These are phyloP conservation scores for Chytriomyces sp. DNA, from an alignment of 192 early-diverging fungal species.

Conservation along the genomic window DNA sequence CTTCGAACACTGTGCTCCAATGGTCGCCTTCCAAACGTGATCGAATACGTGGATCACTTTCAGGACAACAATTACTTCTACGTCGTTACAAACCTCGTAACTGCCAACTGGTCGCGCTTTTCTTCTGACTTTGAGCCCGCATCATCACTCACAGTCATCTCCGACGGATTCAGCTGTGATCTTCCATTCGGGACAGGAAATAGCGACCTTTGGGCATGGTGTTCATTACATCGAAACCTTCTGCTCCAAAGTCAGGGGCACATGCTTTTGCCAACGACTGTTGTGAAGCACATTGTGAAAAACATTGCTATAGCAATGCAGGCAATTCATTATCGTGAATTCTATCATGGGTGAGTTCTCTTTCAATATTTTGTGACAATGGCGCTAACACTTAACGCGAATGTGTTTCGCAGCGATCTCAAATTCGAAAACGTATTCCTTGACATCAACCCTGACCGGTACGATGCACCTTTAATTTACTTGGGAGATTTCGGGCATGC, in stretches of 20 bases:
- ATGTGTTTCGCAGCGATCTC: background rate
- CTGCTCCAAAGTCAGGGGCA: background rate
- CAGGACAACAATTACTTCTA: constrained; percentile 26
- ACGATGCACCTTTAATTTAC: background rate
- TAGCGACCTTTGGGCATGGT: background rate
- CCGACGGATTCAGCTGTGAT: background rate
- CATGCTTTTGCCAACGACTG: background rate
- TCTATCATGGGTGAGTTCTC: constrained; percentile 16
- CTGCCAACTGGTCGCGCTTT: background rate
- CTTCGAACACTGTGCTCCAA: background rate
- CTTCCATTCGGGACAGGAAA: background rate
- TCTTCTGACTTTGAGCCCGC: background rate
- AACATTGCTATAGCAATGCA: background rate
- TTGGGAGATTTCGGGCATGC: constrained; percentile 30
- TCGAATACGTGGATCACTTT: background rate
- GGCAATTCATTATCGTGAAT: background rate
- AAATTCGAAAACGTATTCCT: constrained; percentile 20
- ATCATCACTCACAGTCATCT: background rate
- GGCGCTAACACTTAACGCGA: background rate
- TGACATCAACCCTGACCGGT: background rate
- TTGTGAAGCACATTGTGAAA: background rate
- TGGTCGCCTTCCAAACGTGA: background rate
- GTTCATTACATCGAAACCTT: background rate
- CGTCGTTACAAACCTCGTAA: constrained; percentile 29
- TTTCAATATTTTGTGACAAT: background rate